Base-by-base conservation (phyloP, 148 eudicot genomes). In the Chenopodium album region DNA sequence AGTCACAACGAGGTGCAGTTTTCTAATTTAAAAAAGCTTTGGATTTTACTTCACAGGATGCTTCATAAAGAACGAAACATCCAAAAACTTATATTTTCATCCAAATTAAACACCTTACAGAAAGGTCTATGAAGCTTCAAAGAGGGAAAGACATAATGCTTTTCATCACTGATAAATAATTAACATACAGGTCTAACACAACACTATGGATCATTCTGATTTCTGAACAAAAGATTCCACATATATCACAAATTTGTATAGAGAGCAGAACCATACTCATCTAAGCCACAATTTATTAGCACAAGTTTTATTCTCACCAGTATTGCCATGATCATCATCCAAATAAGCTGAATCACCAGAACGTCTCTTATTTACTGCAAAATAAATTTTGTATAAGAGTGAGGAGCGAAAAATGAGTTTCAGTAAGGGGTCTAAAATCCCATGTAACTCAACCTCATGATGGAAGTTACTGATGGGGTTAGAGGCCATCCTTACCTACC, bases 331-430 rank as follows among this genome's bases (percentile, higher is more conserved):
- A 37, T 81, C 84, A 83, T 83, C 86, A 75, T 82, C 88, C 85
- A 86, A 47, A 48, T 72, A 73, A 73, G 87, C 77, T 76, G 79
- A 83, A 79, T 79, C 94, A 78, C 86, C 81, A 74, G 80, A 37
- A 71, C 81, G 66, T 84, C 81, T 93, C 87, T 79, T 86, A 54
- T 78, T 90, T 31, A 75, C 98, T 95, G 96, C 81, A 90, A 87
- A 77, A 85, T 28, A 85, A 13, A 17, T 48, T 67, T 60, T 54
- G 44, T 13, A 70, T 63, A 19, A 75, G 13, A 62, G 47, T 47
- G 60, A 69, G 54, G 3, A 16, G 74, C 23, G 63, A 68, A 76
- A 74, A 54, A 31, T 46, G 23, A 67, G 4, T 23, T 74, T 71
- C 47, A 71, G 75, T 67, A 26, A 9, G 47, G 22, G 44, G 20